These are phyloP conservation scores for Penicillium turbatum DNA, from an alignment of 495 filamentous ascomycete species.

Conservation along the genomic window DNA sequence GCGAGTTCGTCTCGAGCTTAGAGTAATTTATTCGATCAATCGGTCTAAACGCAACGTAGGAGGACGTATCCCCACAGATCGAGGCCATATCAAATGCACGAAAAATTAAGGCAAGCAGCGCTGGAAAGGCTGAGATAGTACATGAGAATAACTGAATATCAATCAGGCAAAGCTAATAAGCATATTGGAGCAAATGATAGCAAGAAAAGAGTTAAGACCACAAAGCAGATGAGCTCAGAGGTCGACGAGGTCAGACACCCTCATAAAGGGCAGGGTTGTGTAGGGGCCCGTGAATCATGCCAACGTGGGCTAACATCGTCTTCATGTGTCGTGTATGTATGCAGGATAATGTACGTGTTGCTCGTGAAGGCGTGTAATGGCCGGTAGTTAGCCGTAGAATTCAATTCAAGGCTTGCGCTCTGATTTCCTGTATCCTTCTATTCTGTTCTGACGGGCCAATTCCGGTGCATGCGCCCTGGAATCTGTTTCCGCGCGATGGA, in stretches of 20 bases:
- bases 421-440: slow-evolving; percentile 4
- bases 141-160: neutral
- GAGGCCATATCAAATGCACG: slow-evolving; percentile 1
- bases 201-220: neutral
- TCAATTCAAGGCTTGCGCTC: slow-evolving; percentile 8
- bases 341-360: slow-evolving; percentile 10
- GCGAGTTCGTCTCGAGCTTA: neutral
- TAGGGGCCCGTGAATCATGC: neutral
- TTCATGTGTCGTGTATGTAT: slow-evolving; percentile 2
- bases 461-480: neutral
- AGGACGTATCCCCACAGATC: slow-evolving; percentile 1
- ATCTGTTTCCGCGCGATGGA: neutral
- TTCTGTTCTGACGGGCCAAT: neutral
- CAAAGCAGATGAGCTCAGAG: neutral
- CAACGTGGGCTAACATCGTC: neutral
- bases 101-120: neutral
- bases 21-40: neutral
- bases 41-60: slow-evolving; percentile 1
- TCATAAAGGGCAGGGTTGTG: neutral
- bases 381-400: neutral
- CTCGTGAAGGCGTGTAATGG: slow-evolving; percentile 1
- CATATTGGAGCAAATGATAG: neutral
- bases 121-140: neutral
- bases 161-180: slow-evolving; percentile 4
- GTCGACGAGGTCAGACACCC: neutral